Conservation (phyloP, 108 stramenopile species). For the Cyclotella choctawhatcheeana region DNA sequence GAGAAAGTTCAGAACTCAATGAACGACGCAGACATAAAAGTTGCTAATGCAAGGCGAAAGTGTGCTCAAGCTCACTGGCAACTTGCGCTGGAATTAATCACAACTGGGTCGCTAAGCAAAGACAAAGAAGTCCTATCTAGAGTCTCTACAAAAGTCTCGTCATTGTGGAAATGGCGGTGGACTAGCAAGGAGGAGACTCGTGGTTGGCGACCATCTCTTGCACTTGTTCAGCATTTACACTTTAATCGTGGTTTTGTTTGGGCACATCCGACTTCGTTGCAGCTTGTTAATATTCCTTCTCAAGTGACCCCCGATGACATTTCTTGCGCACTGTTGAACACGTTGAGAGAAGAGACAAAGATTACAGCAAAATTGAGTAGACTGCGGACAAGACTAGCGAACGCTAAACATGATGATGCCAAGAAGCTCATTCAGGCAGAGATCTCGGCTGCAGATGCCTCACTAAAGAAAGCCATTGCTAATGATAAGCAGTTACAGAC, state of each 20-base stretch:
- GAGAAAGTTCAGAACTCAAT: constrained; percentile 15
- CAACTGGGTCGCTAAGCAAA: constrained; percentile 36
- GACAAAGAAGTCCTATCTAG: constrained; percentile 8
- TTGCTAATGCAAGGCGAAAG: constrained; percentile 4
- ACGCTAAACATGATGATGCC: neutral
- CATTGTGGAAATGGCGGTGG: constrained; percentile 1
- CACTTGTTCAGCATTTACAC: constrained; percentile 3
- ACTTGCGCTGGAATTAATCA: constrained; percentile 52
- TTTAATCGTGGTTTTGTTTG: constrained; percentile 14
- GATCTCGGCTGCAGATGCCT: neutral
- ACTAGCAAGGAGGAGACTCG: neutral
- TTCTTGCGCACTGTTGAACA: neutral
- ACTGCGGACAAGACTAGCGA: neutral
- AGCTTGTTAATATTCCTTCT: constrained; percentile 2
- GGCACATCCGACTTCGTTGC: neutral
- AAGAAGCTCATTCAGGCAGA: neutral
- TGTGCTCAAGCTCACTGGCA: constrained; percentile 58
- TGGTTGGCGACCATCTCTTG: constrained; percentile 10
- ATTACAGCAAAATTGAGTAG: neutral
- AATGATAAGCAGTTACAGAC: neutral
- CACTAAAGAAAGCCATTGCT: constrained; percentile 1
- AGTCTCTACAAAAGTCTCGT: constrained; percentile 1
- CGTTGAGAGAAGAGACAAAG: neutral
- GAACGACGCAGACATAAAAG: constrained; percentile 10
- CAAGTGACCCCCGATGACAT: constrained; percentile 18